A percentile compares a stretch with the other conserved stretches of the same genome.
These are phyloP conservation scores for Parafenestella ontariensis DNA, from an alignment of 2,329 filamentous ascomycete species.

Conservation along the genomic window DNA sequence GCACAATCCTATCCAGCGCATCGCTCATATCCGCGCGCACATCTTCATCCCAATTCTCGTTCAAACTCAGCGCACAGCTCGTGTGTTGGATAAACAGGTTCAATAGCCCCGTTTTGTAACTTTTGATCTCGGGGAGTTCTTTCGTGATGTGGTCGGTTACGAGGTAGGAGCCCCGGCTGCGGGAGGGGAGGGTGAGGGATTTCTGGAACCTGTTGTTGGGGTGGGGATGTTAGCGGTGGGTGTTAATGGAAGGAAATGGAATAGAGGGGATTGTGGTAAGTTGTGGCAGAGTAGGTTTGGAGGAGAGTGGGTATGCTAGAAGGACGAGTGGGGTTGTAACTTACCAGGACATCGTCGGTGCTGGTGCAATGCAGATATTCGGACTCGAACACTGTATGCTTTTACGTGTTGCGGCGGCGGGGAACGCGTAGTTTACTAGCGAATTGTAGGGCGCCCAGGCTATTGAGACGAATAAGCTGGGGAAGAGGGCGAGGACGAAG, in stretches of 20 bases:
- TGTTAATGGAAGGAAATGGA: too few species aligned
- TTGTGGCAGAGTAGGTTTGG: too few species aligned
- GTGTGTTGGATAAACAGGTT: slow-evolving; percentile 97
- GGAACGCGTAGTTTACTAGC: slow-evolving; percentile 35
- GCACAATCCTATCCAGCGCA: slow-evolving; percentile 87
- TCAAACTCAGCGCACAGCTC: slow-evolving; percentile 85
- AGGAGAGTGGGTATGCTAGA: too few species aligned
- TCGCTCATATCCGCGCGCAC: slow-evolving; percentile 95
- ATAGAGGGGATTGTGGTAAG: too few species aligned
- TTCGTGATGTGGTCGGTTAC: slow-evolving; percentile 78
- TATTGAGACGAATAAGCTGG: slow-evolving; percentile 53
- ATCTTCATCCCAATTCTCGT: slow-evolving; percentile 88
- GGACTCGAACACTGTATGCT: slow-evolving; percentile 34
- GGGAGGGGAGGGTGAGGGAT: slow-evolving; percentile 77
- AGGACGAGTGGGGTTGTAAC: too few species aligned
- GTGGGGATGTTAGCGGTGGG: background rate
- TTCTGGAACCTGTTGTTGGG: slow-evolving; percentile 68
- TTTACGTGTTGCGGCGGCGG: slow-evolving; percentile 15
- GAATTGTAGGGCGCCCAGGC: slow-evolving; percentile 46
- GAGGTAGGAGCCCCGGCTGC: slow-evolving; percentile 85
- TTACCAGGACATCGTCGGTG: slow-evolving; percentile 43
- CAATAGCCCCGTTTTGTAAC: slow-evolving; percentile 76
- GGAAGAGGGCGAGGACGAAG: slow-evolving; percentile 61
- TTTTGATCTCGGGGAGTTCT: slow-evolving; percentile 77
- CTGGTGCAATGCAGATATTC: slow-evolving; percentile 31